A percentile compares a stretch with the other conserved stretches of the same genome.
Conservation (phyloP, 2,329 filamentous ascomycete species). For the Ceratocystiopsis sp. region DNA sequence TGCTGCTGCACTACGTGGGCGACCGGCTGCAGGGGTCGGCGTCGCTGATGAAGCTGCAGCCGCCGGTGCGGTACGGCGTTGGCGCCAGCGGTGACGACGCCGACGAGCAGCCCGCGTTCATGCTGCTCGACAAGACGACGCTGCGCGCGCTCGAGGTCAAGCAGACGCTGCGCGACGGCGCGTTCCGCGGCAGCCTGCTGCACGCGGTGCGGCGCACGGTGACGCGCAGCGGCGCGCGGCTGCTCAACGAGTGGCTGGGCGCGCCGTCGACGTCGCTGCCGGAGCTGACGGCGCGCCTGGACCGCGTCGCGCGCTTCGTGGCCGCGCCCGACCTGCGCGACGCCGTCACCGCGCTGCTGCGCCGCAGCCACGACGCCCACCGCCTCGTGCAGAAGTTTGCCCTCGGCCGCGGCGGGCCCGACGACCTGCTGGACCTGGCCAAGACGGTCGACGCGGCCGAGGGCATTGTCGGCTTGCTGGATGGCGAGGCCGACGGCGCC, state of each 20-base stretch:
- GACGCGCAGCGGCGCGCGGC: conserved; percentile 75
- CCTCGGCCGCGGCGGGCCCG: conserved; percentile 75
- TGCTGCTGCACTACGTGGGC: conserved; percentile 72
- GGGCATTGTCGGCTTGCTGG: conserved; percentile 39
- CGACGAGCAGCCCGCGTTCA: conserved; percentile 64
- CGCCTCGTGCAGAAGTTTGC: conserved; percentile 89
- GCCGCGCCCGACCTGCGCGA: conserved; percentile 51
- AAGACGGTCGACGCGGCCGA: conserved; percentile 62
- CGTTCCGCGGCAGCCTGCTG: conserved; percentile 66
- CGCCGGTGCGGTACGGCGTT: conserved; percentile 56
- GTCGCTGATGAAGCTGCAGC: conserved; percentile 54
- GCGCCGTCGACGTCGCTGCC: conserved; percentile 76
- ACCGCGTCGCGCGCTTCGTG: conserved; percentile 65
- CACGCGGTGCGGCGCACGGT: conserved; percentile 81
- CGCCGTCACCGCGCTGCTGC: conserved; percentile 48
- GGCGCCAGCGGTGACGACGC: too few relatives aligned
- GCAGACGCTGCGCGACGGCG: conserved; percentile 65
- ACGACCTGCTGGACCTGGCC: conserved; percentile 73
- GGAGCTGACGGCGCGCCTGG: conserved; percentile 61
- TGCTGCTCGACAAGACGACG: conserved; percentile 86
- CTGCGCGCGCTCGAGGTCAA: conserved; percentile 79
- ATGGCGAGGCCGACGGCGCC: conserved; percentile 1
- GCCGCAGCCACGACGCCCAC: conserved; percentile 67
- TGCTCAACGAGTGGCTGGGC: conserved; percentile 68
- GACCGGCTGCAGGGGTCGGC: conserved; percentile 59